phyloP scores from a whole-genome alignment of 148 eudicot genomes.

The Camellia sinensis region DNA sequence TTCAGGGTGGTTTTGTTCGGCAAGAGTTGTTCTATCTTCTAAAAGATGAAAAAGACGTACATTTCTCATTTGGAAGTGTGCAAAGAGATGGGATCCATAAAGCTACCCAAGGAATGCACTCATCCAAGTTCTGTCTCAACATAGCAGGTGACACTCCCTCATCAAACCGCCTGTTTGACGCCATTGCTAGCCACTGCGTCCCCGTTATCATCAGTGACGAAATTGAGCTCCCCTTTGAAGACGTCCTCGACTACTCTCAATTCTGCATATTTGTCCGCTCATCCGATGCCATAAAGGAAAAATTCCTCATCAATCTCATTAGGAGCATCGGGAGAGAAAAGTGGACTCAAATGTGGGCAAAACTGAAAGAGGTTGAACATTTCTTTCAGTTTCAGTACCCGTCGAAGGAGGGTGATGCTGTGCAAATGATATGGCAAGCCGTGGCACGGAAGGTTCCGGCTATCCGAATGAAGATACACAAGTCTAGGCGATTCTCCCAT shows the following conservation, averaged over 20 bases:
- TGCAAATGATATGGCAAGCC: slow-evolving; percentile 88
- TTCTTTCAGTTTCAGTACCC: slow-evolving; percentile 76
- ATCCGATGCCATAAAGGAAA: slow-evolving; percentile 68
- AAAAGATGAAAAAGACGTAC: slow-evolving; percentile 77
- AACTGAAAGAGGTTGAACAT: slow-evolving; percentile 65
- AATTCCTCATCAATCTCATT: slow-evolving; percentile 61
- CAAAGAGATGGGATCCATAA: slow-evolving; percentile 60
- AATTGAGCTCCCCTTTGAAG: slow-evolving; percentile 92
- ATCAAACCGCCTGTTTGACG: slow-evolving; percentile 91
- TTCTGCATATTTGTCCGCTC: slow-evolving; percentile 77
- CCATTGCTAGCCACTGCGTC: slow-evolving; percentile 92
- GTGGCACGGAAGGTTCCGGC: slow-evolving; percentile 66
- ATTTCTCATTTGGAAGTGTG: slow-evolving; percentile 78
- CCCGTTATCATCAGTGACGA: slow-evolving; percentile 91
- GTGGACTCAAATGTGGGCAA: slow-evolving; percentile 87
- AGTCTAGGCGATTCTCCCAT: slow-evolving; percentile 45
- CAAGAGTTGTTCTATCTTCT: slow-evolving; percentile 82
- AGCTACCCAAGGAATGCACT: slow-evolving; percentile 78
- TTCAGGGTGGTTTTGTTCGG: slow-evolving; percentile 81
- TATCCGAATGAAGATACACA: slow-evolving; percentile 49
- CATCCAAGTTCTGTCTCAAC: slow-evolving; percentile 93
- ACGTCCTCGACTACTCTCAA: slow-evolving; percentile 74
- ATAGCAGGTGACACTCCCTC: slow-evolving; percentile 98
- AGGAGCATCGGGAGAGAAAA: slow-evolving; percentile 67
- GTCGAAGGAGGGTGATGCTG: slow-evolving; percentile 71